Evolutionary conservation across 2,329 filamentous ascomycete genomes (phyloP), one percentile per base, ranked within the genome.

Genomic region (Xylariaceae sp.): DNA sequence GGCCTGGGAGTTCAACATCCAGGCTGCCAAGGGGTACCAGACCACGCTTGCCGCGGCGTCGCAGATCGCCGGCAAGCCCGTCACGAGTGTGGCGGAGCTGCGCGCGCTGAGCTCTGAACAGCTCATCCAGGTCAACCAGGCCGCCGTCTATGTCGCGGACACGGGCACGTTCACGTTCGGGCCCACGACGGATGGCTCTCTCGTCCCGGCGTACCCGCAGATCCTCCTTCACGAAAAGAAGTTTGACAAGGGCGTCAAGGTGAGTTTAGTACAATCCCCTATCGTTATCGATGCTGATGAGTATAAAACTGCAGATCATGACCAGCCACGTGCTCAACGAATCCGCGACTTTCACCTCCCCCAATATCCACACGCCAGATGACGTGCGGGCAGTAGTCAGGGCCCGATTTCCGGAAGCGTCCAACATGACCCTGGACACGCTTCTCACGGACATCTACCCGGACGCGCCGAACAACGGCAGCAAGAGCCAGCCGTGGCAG

Each of bases 371-470:
- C 4, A 70, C 63, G 0, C 56, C 62, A 14, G 50, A 56, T 1
- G 45, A 51, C 5, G 40, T 51, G 3, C 35, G 50, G 16, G 40
- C 50, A 2, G 43, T 45, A 21, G 31, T 44, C 2, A 12, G 11
- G 4, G 6, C 33, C 5, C 48, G 35, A 11, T 45, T 55, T 21
- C 47, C 48, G 4, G 27, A 43, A 6, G 41, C 51, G 0, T 43
- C 48, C 2, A 32, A 50, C 17, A 46, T 36, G 9, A 51, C 52
- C 14, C 26, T 72, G 28, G 44, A 65, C 14, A 66, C 70, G 50
- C 62, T 76, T 26, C 53, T 56, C 4, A 48, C 64, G 4, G 59
- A 54, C 0, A 58, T 77, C 8, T 77, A 77, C 54, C 74, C 74
- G 3, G 53, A 68, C 2, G 51, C 69, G 23, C 72, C 68, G 46